phyloP scores from a whole-genome alignment of 352 stramenopile genomes.

The Bremia lactucae region DNA sequence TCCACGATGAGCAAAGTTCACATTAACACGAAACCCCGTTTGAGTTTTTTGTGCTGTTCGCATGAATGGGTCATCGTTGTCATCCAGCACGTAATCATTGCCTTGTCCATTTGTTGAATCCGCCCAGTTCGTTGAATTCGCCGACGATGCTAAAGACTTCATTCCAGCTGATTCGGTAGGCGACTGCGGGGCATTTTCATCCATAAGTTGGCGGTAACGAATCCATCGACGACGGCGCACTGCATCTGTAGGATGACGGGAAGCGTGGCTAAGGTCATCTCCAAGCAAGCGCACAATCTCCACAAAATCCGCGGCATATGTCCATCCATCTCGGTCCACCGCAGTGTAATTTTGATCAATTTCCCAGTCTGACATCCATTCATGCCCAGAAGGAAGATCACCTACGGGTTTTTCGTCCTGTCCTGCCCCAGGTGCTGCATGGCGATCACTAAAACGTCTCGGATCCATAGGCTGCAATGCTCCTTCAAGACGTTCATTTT shows the following conservation, averaged over 20 bases:
- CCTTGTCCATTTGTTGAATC: constrained; percentile 26
- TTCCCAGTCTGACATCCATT: constrained; percentile 79
- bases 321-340: constrained; percentile 76
- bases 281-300: constrained; percentile 64
- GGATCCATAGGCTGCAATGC: constrained; percentile 60
- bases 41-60: constrained; percentile 79
- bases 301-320: constrained; percentile 71
- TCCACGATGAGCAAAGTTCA: constrained; percentile 73
- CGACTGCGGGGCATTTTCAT: constrained; percentile 34
- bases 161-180: constrained; percentile 33
- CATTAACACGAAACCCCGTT: constrained; percentile 74
- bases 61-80: constrained; percentile 80
- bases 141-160: constrained; percentile 32
- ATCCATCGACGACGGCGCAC: constrained; percentile 76
- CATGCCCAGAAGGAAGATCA: constrained; percentile 51
- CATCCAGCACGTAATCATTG: constrained; percentile 32
- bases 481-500: constrained; percentile 77
- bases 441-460: constrained; percentile 57
- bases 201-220: constrained; percentile 48
- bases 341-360: constrained; percentile 74
- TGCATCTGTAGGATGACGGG: constrained; percentile 62
- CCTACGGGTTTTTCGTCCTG: constrained; percentile 58
- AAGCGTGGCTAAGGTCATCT: constrained; percentile 78
- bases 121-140: constrained; percentile 37
- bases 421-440: constrained; percentile 39